These are phyloP conservation scores for Boletus rex-veris DNA, from an alignment of 768 basidiomycete species.

Conservation along the genomic window DNA sequence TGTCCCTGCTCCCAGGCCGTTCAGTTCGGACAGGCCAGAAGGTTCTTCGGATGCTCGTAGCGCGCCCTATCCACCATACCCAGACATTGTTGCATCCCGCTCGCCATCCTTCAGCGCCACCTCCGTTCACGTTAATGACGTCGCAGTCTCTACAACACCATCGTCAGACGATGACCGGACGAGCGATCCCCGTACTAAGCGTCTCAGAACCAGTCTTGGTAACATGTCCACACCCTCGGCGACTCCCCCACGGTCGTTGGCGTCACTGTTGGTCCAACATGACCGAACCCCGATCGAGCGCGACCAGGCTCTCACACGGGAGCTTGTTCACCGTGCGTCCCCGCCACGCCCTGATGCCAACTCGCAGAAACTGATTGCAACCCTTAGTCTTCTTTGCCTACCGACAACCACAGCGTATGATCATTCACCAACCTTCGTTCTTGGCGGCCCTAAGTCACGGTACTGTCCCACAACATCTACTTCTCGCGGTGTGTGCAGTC, in stretches of 20 bases:
- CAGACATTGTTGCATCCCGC: slow-evolving; percentile 10
- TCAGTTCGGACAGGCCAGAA: slow-evolving; percentile 40
- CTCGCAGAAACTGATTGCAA: slow-evolving; percentile 1
- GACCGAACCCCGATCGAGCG: slow-evolving; percentile 49
- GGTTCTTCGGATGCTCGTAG: slow-evolving; percentile 25
- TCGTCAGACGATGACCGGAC: slow-evolving; percentile 41
- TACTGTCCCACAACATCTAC: slow-evolving; percentile 64
- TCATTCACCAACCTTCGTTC: slow-evolving; percentile 80
- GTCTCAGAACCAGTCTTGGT: slow-evolving; percentile 42
- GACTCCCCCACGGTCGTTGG: slow-evolving; percentile 33
- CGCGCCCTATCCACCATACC: slow-evolving; percentile 13
- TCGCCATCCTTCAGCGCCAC: slow-evolving; percentile 12
- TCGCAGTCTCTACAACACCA: slow-evolving; percentile 9
- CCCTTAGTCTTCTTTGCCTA: slow-evolving; percentile 74
- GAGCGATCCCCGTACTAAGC: slow-evolving; percentile 46
- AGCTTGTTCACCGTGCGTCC: slow-evolving; percentile 68
- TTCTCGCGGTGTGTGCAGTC: slow-evolving; percentile 73
- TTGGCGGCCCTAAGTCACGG: slow-evolving; percentile 61
- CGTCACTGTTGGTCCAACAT: slow-evolving; percentile 31
- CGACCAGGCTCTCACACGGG: slow-evolving; percentile 62
- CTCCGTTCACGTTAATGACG: slow-evolving; percentile 13
- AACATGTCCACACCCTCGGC: slow-evolving; percentile 35
- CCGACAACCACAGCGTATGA: slow-evolving; percentile 70
- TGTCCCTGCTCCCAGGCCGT: slow-evolving; percentile 67
- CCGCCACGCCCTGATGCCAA: neutral